A percentile compares a stretch with the other conserved stretches of the same genome.
phyloP scores from a whole-genome alignment of 192 early-diverging fungal genomes.

The Coemansia sp. region DNA sequence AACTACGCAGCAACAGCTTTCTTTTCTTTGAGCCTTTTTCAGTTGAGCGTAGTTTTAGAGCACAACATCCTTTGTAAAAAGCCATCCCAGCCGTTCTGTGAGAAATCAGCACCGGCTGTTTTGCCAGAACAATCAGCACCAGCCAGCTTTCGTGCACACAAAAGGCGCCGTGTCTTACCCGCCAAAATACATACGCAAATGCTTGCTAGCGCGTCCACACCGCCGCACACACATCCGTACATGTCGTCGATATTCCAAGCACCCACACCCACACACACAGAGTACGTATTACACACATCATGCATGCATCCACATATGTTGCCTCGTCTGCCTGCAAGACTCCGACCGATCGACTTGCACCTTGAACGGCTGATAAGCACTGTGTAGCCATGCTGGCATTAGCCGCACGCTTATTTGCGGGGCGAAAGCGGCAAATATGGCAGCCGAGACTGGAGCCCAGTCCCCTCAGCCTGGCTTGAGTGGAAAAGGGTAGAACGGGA shows the following conservation, averaged over 20 bases:
- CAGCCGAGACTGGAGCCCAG: too few species aligned
- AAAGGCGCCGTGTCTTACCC: background rate
- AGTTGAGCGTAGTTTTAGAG: background rate
- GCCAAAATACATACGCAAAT: conserved; percentile 2
- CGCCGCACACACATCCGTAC: conserved; percentile 8
- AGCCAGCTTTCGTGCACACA: background rate
- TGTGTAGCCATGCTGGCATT: too few species aligned
- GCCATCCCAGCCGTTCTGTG: background rate
- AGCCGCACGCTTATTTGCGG: too few species aligned
- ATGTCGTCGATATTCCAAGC: conserved; percentile 13
- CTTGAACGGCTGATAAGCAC: too few species aligned
- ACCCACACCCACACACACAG: conserved; percentile 17
- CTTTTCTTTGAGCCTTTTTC: too few species aligned
- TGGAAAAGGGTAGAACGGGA: background rate
- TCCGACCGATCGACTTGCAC: background rate
- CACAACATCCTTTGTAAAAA: background rate
- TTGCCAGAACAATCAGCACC: conserved; percentile 8
- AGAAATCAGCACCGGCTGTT: conserved; percentile 4
- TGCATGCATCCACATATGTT: background rate
- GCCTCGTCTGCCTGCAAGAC: background rate
- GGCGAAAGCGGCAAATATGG: too few species aligned
- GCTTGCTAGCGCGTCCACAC: conserved; percentile 13
- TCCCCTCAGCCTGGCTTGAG: background rate
- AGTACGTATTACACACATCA: conserved; percentile 19
- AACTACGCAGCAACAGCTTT: background rate